Evolutionary conservation across 345 rosid genomes (phyloP).

Genomic region (Eucalyptus marginata): DNA sequence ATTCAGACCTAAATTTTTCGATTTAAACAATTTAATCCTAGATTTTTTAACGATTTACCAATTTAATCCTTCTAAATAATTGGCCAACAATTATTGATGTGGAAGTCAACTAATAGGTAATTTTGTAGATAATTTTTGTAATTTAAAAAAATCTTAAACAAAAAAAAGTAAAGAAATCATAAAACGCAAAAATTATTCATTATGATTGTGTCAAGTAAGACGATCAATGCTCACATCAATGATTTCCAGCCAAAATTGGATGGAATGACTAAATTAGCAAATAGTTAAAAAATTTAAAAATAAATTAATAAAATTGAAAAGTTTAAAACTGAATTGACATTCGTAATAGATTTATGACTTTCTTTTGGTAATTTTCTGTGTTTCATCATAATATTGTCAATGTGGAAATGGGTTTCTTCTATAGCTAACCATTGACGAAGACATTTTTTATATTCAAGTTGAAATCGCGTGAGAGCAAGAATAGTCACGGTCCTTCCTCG

Average conservation of each 20-base stretch:
- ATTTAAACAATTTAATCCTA: background rate
- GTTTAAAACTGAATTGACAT: background rate
- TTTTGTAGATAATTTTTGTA: no score
- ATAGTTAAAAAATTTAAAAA: fast-evolving
- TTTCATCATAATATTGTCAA: background rate
- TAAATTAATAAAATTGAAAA: background rate
- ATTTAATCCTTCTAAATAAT: background rate
- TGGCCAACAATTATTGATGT: background rate
- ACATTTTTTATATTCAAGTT: background rate
- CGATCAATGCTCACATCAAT: fast-evolving
- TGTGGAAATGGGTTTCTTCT: background rate
- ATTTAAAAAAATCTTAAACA: background rate
- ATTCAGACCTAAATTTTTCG: background rate
- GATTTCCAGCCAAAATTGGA: background rate
- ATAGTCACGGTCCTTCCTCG: background rate
- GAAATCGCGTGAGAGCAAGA: background rate
- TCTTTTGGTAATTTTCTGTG: background rate
- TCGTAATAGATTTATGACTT: fast-evolving
- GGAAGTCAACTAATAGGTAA: no score
- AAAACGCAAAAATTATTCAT: background rate
- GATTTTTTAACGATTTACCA: background rate
- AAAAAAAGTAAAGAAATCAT: background rate
- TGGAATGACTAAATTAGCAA: background rate
- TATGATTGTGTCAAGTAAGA: fast-evolving
- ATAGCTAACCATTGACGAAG: background rate